Percentiles rank a stretch among this genome's conserved stretches.
Evolutionary conservation across 1,284 basidiomycete genomes (phyloP).

Genomic region (Boletellus deceptivus): DNA sequence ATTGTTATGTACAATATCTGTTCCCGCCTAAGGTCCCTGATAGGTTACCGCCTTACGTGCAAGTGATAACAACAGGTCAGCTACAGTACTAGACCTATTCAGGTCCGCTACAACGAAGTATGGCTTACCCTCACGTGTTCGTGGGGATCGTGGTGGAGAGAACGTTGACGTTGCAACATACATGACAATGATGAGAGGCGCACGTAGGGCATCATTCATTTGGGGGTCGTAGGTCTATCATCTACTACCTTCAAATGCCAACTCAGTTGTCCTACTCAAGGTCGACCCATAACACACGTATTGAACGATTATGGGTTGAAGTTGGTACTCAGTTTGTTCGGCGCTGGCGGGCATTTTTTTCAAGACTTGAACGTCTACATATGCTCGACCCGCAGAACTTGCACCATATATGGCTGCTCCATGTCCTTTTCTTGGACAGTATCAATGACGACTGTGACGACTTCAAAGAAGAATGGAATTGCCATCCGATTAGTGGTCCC

Average conservation of each 20-base stretch:
- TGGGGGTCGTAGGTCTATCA: too few species aligned
- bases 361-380: slow-evolving; percentile 20
- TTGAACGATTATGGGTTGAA: slow-evolving; percentile 43
- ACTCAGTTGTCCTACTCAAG: neutral
- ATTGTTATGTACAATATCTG: neutral
- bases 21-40: neutral
- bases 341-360: slow-evolving; percentile 33
- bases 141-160: slow-evolving; percentile 31
- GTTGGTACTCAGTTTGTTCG: slow-evolving; percentile 24
- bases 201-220: slow-evolving; percentile 28
- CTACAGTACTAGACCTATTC: slow-evolving; percentile 31
- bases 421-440: slow-evolving; percentile 24
- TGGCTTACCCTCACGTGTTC: slow-evolving; percentile 8
- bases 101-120: neutral
- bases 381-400: slow-evolving; percentile 18
- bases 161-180: slow-evolving; percentile 27
- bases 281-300: slow-evolving; percentile 18
- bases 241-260: too few species aligned
- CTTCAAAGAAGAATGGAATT: slow-evolving; percentile 33
- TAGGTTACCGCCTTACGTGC: slow-evolving; percentile 9
- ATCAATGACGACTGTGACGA: slow-evolving; percentile 19
- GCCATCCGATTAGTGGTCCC: neutral
- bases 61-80: slow-evolving; percentile 30
- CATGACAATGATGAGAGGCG: slow-evolving; percentile 25
- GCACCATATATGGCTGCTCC: slow-evolving; percentile 33